A percentile compares a stretch with the other conserved stretches of the same genome.
Conservation (phyloP, 495 filamentous ascomycete species). For the Penicillium dipodomyicola region DNA sequence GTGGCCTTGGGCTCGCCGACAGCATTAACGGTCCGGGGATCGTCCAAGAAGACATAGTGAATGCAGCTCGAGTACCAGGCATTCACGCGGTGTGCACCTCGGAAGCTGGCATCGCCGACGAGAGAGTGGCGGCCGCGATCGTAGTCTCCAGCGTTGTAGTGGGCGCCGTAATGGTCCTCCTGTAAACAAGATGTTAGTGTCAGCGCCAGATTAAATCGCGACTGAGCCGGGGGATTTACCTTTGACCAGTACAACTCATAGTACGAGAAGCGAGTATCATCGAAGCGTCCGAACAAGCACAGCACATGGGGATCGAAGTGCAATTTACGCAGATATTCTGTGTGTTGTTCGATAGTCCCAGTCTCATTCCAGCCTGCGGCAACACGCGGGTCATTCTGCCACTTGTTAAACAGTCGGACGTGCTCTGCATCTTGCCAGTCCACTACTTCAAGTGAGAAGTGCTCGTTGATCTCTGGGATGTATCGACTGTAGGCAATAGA, state of each 20-base stretch:
- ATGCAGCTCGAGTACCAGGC: constrained; percentile 69
- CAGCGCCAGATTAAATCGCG: background rate
- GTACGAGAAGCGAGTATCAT: constrained; percentile 61
- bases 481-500: constrained; percentile 65
- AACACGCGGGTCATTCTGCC: constrained; percentile 71
- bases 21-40: constrained; percentile 58
- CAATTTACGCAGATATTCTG: constrained; percentile 56
- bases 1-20: constrained; percentile 67
- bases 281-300: constrained; percentile 59
- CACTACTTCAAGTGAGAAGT: constrained; percentile 63
- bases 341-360: constrained; percentile 61
- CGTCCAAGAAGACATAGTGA: constrained; percentile 69
- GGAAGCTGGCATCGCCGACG: constrained; percentile 60
- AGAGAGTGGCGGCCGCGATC: constrained; percentile 69
- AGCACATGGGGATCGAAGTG: constrained; percentile 63
- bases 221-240: constrained; percentile 34
- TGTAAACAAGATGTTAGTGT: constrained; percentile 25
- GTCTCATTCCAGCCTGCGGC: constrained; percentile 68
- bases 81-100: constrained; percentile 63
- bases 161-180: constrained; percentile 66
- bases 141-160: constrained; percentile 61
- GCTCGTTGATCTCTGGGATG: constrained; percentile 63
- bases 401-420: constrained; percentile 59
- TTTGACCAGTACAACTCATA: constrained; percentile 73
- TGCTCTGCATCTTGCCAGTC: constrained; percentile 55